Conservation (phyloP, 345 rosid genomes). For the Camelina neglecta region DNA sequence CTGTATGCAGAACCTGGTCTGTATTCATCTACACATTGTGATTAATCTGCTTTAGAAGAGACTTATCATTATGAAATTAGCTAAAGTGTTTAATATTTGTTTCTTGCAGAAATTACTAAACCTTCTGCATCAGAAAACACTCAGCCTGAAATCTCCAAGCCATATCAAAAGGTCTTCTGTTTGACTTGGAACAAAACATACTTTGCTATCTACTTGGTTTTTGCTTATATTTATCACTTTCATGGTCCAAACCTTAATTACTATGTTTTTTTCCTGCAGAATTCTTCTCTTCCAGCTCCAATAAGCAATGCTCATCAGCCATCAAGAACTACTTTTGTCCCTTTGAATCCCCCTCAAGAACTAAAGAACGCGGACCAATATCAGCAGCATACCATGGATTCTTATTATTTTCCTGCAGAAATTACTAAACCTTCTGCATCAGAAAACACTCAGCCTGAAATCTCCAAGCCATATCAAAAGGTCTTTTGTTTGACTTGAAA, state of each 20-base stretch:
- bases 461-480: not conserved
- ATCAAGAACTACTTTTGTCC: not conserved
- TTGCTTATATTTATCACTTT: too few species aligned
- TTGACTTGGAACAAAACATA: too few species aligned
- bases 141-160: not conserved
- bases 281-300: not conserved
- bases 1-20: constrained; percentile 72
- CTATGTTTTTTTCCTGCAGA: not conserved
- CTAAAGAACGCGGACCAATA: not conserved
- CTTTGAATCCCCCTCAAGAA: not conserved
- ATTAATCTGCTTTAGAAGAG: not conserved
- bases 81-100: not conserved
- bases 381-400: not conserved
- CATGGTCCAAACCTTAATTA: not conserved
- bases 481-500: not conserved
- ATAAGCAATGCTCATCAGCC: not conserved
- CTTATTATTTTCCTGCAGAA: not conserved
- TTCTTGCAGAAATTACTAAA: constrained; percentile 49
- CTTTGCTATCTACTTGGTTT: too few species aligned
- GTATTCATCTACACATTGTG: not conserved
- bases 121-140: constrained; percentile 26
- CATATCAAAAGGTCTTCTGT: not conserved
- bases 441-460: not conserved
- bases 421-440: constrained; percentile 42
- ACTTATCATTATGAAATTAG: constrained; percentile 7